Evolutionary conservation across 2,329 filamentous ascomycete species (phyloP).

Genomic region (Fusarium musae): DNA sequence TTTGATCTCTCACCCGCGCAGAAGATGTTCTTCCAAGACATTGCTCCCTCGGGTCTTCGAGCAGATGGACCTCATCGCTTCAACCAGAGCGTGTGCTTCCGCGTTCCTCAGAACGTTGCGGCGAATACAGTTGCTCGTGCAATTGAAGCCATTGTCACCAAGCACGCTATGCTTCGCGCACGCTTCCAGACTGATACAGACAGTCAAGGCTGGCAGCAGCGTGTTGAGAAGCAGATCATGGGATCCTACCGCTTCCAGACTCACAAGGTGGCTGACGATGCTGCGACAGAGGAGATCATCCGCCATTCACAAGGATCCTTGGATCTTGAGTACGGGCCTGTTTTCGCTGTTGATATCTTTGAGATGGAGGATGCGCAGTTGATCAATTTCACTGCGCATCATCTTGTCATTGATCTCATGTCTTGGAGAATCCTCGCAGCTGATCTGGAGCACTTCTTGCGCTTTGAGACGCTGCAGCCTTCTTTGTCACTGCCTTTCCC

Average conservation of each 20-base stretch:
- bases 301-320: neutral
- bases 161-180: neutral
- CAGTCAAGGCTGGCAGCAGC: neutral
- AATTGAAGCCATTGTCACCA: neutral
- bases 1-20: neutral
- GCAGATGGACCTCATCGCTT: neutral
- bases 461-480: neutral
- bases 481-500: neutral
- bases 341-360: neutral
- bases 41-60: neutral
- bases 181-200: neutral
- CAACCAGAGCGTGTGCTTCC: neutral
- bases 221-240: neutral
- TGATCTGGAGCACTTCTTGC: neutral
- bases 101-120: fast-evolving
- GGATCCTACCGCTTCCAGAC: neutral
- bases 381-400: neutral
- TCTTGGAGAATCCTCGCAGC: neutral
- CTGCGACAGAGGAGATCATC: neutral
- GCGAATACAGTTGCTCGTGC: neutral
- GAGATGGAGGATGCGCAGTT: neutral
- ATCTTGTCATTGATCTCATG: neutral
- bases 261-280: fast-evolving
- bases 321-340: neutral
- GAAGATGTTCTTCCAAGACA: neutral